Conservation (phyloP, 2,329 filamentous ascomycete species). For the Botryotinia globosa region DNA sequence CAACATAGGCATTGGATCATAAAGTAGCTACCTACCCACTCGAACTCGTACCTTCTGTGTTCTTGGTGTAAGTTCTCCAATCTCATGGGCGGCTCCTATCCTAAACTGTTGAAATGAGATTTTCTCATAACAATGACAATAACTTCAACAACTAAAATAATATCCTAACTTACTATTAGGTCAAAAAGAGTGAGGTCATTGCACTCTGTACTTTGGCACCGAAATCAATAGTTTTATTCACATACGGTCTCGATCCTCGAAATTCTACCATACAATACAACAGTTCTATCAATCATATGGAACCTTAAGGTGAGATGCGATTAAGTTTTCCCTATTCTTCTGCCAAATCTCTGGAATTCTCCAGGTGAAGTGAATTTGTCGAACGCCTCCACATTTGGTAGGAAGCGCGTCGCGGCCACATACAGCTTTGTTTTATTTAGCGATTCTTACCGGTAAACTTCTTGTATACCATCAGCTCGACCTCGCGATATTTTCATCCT, state of each 20-base stretch:
- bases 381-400: slow-evolving; percentile 22
- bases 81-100: neutral
- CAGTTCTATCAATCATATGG: neutral
- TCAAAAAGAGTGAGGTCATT: neutral
- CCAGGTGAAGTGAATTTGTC: slow-evolving; percentile 24
- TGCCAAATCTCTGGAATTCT: slow-evolving; percentile 22
- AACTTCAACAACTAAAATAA: neutral
- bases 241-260: neutral
- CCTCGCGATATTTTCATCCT: slow-evolving; percentile 9
- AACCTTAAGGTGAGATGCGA: slow-evolving; percentile 28
- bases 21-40: neutral
- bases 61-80: neutral
- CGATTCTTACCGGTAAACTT: slow-evolving; percentile 13
- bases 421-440: neutral
- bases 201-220: neutral
- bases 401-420: slow-evolving; percentile 27
- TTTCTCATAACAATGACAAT: neutral
- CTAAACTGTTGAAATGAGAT: neutral
- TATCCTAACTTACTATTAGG: neutral
- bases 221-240: slow-evolving; percentile 1
- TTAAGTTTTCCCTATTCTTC: slow-evolving; percentile 26
- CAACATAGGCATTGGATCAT: neutral
- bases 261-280: neutral
- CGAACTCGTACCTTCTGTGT: neutral
- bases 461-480: slow-evolving; percentile 12